Conservation (phyloP, 257 asterid species). For the Solanum appendiculatum region DNA sequence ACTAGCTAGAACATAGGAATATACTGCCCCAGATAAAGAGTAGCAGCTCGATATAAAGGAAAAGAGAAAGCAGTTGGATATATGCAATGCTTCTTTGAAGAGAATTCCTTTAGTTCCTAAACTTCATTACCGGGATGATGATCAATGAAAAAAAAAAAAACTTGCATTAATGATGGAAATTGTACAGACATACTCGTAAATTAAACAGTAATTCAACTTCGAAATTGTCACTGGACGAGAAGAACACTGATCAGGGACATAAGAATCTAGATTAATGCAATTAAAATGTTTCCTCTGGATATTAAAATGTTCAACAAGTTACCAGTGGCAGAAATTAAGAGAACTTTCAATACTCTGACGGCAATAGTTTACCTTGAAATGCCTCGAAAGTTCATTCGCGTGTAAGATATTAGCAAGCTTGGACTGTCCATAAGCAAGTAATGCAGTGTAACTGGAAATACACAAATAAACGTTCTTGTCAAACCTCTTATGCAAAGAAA, state of each 20-base stretch:
- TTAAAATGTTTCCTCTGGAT: background rate
- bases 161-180: background rate
- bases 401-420: conserved; percentile 67
- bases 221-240: background rate
- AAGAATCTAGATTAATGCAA: background rate
- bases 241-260: background rate
- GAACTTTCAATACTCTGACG: background rate
- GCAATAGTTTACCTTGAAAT: conserved; percentile 30
- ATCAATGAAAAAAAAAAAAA: background rate
- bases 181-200: background rate
- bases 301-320: background rate
- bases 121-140: background rate
- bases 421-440: conserved; percentile 56
- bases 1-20: background rate
- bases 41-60: background rate
- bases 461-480: background rate
- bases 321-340: background rate
- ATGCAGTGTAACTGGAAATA: conserved; percentile 36
- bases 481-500: background rate
- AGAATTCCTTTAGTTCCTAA: background rate
- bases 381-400: conserved; percentile 52
- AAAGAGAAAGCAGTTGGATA: background rate
- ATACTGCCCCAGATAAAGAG: background rate
- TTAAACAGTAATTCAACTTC: background rate
- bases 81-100: background rate